A percentile compares a stretch with the other conserved stretches of the same genome.
Conservation (phyloP, 192 early-diverging fungal genomes). For the Ambispora gerdemannii region DNA sequence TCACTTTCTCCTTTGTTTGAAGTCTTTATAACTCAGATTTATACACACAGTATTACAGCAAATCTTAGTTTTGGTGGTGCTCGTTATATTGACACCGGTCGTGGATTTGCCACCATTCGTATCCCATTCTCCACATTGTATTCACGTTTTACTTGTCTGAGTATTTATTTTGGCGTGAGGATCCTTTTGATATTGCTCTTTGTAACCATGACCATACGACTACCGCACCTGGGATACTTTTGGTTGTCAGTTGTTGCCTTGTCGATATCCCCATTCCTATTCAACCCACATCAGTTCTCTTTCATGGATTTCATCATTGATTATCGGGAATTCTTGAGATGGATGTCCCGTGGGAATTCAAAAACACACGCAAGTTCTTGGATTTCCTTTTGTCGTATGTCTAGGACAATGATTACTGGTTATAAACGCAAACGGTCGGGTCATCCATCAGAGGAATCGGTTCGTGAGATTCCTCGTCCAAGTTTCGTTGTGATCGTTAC, state of each 20-base stretch:
- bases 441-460: conserved; percentile 56
- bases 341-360: conserved; percentile 80
- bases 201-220: conserved; percentile 68
- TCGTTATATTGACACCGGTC: conserved; percentile 78
- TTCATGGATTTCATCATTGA: conserved; percentile 75
- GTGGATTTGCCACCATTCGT: conserved; percentile 82
- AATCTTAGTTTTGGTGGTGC: conserved; percentile 81
- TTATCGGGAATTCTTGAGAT: conserved; percentile 76
- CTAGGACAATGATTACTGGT: conserved; percentile 73
- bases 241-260: conserved; percentile 78
- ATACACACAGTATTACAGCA: conserved; percentile 73
- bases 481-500: conserved; percentile 63
- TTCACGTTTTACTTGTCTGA: conserved; percentile 68
- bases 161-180: conserved; percentile 71
- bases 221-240: conserved; percentile 74
- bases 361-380: conserved; percentile 72
- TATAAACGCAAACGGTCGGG: conserved; percentile 75
- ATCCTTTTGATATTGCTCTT: conserved; percentile 69
- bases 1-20: conserved; percentile 83
- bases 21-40: conserved; percentile 80
- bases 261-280: conserved; percentile 77
- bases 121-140: conserved; percentile 73
- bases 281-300: conserved; percentile 84
- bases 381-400: conserved; percentile 68
- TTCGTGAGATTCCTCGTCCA: conserved; percentile 61